Percentiles rank a stretch among this genome's conserved stretches.
Conservation (phyloP, 805 yeast genomes). For the Komagataella pastoris region DNA sequence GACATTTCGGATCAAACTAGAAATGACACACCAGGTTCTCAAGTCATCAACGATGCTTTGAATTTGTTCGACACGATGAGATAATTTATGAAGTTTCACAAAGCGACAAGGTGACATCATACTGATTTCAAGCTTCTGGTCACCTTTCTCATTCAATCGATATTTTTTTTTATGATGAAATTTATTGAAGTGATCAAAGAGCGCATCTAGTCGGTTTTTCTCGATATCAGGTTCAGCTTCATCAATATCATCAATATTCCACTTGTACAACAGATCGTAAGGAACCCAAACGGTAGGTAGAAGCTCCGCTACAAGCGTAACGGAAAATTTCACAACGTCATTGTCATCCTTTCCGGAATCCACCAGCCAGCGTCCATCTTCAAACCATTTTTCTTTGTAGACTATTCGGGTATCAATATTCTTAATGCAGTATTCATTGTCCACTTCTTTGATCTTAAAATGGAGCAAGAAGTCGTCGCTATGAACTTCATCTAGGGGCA, state of each 20-base stretch:
- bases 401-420: not conserved
- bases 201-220: not conserved
- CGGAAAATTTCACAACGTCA: slow-evolving; percentile 5
- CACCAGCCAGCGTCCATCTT: slow-evolving; percentile 13
- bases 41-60: slow-evolving; percentile 1
- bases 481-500: not conserved
- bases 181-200: not conserved
- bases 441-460: slow-evolving; percentile 12
- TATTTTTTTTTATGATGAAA: not conserved
- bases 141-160: not conserved
- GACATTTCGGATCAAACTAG: not conserved
- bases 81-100: slow-evolving; percentile 2
- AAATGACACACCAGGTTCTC: slow-evolving; percentile 2
- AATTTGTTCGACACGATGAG: not conserved
- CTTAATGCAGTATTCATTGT: not conserved
- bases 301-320: slow-evolving; percentile 12
- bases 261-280: slow-evolving; percentile 12
- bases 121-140: not conserved
- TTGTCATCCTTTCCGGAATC: slow-evolving; percentile 7
- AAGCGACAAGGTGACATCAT: slow-evolving; percentile 1
- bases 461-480: slow-evolving; percentile 8
- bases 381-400: slow-evolving; percentile 11
- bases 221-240: not conserved
- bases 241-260: slow-evolving; percentile 1
- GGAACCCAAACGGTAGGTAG: slow-evolving; percentile 21